Percentiles rank a stretch among this genome's conserved stretches.
Evolutionary conservation across 2,329 filamentous ascomycete species (phyloP).

Genomic region (Penicillium sp.): DNA sequence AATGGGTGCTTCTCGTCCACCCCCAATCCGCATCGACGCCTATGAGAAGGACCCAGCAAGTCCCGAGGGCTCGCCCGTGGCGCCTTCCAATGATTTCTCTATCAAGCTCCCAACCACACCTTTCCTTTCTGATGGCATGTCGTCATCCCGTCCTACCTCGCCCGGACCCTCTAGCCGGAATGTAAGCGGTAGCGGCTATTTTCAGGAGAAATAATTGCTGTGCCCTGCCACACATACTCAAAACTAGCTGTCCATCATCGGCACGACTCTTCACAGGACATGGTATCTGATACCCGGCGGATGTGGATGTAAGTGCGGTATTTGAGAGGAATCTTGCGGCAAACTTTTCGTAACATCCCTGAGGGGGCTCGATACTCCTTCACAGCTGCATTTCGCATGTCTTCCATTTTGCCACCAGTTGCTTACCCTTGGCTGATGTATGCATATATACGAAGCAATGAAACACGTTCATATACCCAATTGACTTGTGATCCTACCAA

Average conservation of each 20-base stretch:
- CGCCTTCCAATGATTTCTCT: constrained; percentile 44
- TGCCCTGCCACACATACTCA: not conserved
- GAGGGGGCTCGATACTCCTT: not conserved
- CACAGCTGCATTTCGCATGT: constrained; percentile 4
- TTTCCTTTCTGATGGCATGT: constrained; percentile 48
- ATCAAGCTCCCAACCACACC: constrained; percentile 48
- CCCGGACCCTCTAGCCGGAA: constrained; percentile 46
- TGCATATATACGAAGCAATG: constrained; percentile 30
- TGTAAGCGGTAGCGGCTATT: constrained; percentile 36
- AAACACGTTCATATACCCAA: constrained; percentile 15
- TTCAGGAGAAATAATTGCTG: constrained; percentile 32
- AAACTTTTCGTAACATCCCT: not conserved
- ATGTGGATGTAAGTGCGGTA: not conserved
- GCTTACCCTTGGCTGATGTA: constrained; percentile 20
- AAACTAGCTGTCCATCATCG: not conserved
- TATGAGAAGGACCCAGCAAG: constrained; percentile 72
- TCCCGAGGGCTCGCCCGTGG: constrained; percentile 26
- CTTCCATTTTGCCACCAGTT: constrained; percentile 1
- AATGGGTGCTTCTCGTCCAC: constrained; percentile 52
- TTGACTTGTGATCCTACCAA: not conserved
- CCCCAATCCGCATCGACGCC: constrained; percentile 57
- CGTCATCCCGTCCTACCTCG: constrained; percentile 52
- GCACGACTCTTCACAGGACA: constrained; percentile 8
- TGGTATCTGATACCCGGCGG: constrained; percentile 20
- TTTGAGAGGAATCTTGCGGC: not conserved